Evolutionary conservation across 1,139 yeast species (phyloP).

Genomic region (Debaryomyces sp.): DNA sequence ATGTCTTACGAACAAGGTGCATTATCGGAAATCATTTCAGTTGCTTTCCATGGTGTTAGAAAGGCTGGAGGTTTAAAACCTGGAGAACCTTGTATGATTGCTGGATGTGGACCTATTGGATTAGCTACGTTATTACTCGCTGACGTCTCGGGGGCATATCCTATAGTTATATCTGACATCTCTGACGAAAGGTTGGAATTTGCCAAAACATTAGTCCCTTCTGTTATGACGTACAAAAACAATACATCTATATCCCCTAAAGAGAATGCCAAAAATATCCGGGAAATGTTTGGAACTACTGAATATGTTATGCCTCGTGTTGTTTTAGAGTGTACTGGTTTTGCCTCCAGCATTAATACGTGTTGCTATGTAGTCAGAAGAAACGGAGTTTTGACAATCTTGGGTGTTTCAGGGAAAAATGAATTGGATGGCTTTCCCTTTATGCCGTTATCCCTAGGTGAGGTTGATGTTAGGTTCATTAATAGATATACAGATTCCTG

Average conservation of each 20-base stretch:
- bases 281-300: slow-evolving; percentile 25
- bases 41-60: slow-evolving; percentile 29
- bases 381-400: slow-evolving; percentile 31
- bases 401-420: slow-evolving; percentile 37
- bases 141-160: slow-evolving; percentile 27
- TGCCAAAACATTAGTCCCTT: slow-evolving; percentile 26
- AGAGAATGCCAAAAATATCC: slow-evolving; percentile 29
- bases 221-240: slow-evolving; percentile 31
- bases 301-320: slow-evolving; percentile 27
- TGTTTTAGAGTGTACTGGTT: slow-evolving; percentile 33
- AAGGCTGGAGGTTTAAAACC: slow-evolving; percentile 23
- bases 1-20: slow-evolving; percentile 31
- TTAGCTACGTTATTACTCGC: slow-evolving; percentile 26
- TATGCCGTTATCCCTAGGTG: slow-evolving; percentile 41
- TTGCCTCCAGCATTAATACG: slow-evolving; percentile 29
- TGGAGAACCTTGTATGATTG: slow-evolving; percentile 24
- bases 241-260: slow-evolving; percentile 16
- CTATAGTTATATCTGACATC: slow-evolving; percentile 27
- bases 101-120: slow-evolving; percentile 34
- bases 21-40: slow-evolving; percentile 28
- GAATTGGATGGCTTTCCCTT: slow-evolving; percentile 38
- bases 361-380: slow-evolving; percentile 35
- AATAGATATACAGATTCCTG: slow-evolving; percentile 42
- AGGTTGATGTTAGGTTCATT: slow-evolving; percentile 39
- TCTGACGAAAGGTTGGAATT: slow-evolving; percentile 24